A percentile compares a stretch with the other conserved stretches of the same genome.
These are phyloP conservation scores for Cutaneotrichosporon cutaneum DNA, from an alignment of 1,284 basidiomycete genomes.

Conservation along the genomic window DNA sequence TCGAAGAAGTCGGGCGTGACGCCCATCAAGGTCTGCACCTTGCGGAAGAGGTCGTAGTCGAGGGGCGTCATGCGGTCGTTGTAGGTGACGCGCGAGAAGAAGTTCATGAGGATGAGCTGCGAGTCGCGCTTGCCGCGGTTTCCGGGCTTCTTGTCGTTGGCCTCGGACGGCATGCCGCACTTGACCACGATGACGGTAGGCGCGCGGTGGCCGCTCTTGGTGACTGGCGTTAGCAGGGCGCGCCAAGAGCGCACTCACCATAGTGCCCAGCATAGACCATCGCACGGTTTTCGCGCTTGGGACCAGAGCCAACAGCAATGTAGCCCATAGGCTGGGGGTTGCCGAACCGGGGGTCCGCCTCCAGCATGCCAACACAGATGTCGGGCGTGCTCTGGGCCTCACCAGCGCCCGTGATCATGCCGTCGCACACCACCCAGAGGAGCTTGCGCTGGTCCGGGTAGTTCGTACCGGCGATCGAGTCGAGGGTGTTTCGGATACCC, in stretches of 20 bases:
- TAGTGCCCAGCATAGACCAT: conserved; percentile 99
- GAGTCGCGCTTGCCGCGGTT: conserved; percentile 99
- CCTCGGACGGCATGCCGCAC: conserved; percentile 80
- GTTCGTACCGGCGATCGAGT: conserved; percentile 83
- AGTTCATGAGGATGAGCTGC: conserved; percentile 99
- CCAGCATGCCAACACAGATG: conserved; percentile 87
- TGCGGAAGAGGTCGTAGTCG: conserved; percentile 97
- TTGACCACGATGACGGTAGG: conserved; percentile 97
- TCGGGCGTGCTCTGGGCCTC: conserved; percentile 95
- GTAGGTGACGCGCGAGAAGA: conserved; percentile 97
- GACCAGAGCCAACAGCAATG: conserved; percentile 80
- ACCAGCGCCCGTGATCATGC: conserved; percentile 97
- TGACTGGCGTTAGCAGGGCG: conserved; percentile 33
- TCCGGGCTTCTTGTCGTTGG: conserved; percentile 87
- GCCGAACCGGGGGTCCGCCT: conserved; percentile 92
- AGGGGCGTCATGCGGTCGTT: conserved; percentile 98
- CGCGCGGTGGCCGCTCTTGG: conserved; percentile 71
- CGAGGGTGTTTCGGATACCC: conserved; percentile 84
- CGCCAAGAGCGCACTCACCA: conserved; percentile 57
- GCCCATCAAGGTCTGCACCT: conserved; percentile 93
- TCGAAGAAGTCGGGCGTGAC: conserved; percentile 99
- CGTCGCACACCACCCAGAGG: conserved; percentile 92
- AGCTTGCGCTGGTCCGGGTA: conserved; percentile 92
- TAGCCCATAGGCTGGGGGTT: conserved; percentile 97
- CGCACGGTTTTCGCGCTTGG: conserved; percentile 88